phyloP scores from a whole-genome alignment of 768 basidiomycete species.

The Panaeolus cyanescens region DNA sequence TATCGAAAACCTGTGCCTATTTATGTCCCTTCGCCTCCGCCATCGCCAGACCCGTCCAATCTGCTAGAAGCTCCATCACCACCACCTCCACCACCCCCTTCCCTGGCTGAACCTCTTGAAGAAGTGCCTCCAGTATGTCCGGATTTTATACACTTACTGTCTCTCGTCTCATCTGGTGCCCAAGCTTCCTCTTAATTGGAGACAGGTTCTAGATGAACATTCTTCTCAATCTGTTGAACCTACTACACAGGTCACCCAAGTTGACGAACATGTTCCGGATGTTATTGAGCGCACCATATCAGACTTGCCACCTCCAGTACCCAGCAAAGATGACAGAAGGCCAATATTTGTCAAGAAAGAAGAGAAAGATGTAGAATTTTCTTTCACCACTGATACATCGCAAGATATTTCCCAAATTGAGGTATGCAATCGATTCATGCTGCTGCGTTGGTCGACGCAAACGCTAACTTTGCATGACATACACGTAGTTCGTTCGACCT shows the following conservation, averaged over 20 bases:
- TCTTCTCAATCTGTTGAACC: neutral
- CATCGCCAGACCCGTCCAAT: conserved; percentile 33
- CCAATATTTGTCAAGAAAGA: neutral
- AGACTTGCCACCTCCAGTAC: neutral
- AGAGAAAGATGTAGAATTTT: neutral
- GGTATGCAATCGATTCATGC: neutral
- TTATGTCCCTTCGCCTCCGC: conserved; percentile 66
- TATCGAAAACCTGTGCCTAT: conserved; percentile 72
- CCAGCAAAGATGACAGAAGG: neutral
- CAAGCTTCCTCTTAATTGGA: conserved; percentile 38
- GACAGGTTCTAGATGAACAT: conserved; percentile 13
- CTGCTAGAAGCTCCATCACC: neutral
- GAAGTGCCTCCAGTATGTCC: conserved; percentile 14
- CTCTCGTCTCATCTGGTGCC: neutral
- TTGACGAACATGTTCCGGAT: neutral
- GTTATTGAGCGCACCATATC: neutral
- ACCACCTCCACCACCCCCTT: conserved; percentile 8
- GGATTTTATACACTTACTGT: neutral
- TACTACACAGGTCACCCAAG: neutral
- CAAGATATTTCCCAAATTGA: neutral
- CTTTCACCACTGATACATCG: neutral
- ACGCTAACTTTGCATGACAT: neutral
- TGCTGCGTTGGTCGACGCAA: neutral
- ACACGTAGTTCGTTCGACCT: neutral
- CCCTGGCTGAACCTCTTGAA: conserved; percentile 2